Conservation (phyloP, 306 rosid genomes). For the Prinsepia uniflora region DNA sequence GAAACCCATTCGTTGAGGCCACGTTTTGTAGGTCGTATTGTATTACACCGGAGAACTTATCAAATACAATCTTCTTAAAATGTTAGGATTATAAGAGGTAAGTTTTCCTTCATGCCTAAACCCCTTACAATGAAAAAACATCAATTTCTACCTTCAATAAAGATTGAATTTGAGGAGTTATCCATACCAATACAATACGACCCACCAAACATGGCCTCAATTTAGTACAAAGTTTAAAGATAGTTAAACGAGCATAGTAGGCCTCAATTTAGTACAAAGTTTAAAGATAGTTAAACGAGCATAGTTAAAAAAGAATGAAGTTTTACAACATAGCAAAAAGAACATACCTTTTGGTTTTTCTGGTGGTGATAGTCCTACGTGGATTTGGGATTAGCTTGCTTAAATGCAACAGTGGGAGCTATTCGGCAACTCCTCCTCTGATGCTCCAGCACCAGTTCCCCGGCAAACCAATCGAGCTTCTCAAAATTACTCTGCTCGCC, state of each 20-base stretch:
- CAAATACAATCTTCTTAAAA: no score
- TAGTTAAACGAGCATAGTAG: background rate
- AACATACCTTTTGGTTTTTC: conserved; percentile 42
- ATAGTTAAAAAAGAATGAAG: background rate
- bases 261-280: no score
- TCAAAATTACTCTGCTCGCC: conserved; percentile 77
- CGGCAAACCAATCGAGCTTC: conserved; percentile 98
- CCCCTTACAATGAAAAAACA: no score
- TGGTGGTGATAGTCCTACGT: conserved; percentile 34
- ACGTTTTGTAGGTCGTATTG: no score
- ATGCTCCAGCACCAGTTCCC: conserved; percentile 91
- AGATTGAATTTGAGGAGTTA: no score
- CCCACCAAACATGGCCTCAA: no score
- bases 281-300: background rate
- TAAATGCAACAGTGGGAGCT: conserved; percentile 99
- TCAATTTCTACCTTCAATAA: no score
- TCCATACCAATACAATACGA: no score
- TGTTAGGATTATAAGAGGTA: no score
- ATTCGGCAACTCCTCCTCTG: conserved; percentile 99
- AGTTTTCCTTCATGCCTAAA: no score
- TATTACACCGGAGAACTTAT: no score
- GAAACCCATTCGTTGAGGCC: background rate
- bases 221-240: no score
- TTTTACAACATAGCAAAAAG: conserved; percentile 26
- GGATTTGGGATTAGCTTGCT: conserved; percentile 74